Evolutionary conservation across 2,329 filamentous ascomycete genomes (phyloP).

Genomic region (Cadophora sp.): DNA sequence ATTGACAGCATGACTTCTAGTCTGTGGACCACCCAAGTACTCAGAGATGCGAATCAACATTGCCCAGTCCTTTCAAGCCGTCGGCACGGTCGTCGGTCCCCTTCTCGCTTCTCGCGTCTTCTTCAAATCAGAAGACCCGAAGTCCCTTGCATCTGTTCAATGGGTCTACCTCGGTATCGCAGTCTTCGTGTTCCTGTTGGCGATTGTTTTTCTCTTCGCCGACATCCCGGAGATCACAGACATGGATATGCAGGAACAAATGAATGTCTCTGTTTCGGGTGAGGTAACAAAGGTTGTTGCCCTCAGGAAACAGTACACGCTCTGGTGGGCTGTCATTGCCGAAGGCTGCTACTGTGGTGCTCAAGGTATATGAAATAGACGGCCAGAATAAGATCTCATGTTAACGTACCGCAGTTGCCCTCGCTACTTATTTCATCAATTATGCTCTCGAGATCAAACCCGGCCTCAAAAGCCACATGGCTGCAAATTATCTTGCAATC

Average conservation of each 20-base stretch:
- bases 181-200: constrained; percentile 70
- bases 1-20: constrained; percentile 21
- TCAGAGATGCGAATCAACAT: constrained; percentile 79
- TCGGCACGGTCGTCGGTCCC: constrained; percentile 76
- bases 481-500: constrained; percentile 63
- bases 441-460: constrained; percentile 52
- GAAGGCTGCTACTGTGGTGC: constrained; percentile 83
- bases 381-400: not conserved
- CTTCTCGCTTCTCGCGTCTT: constrained; percentile 77
- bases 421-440: constrained; percentile 66
- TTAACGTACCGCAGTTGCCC: constrained; percentile 44
- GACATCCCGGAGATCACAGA: too few species aligned
- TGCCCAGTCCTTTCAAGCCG: constrained; percentile 78
- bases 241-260: too few species aligned
- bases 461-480: constrained; percentile 52
- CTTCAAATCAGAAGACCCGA: constrained; percentile 64
- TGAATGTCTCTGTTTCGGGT: too few species aligned
- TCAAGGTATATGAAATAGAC: constrained; percentile 50
- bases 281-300: constrained; percentile 52
- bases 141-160: constrained; percentile 64
- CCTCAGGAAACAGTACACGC: constrained; percentile 72
- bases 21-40: constrained; percentile 72
- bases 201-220: constrained; percentile 61
- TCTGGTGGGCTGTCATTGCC: constrained; percentile 78
- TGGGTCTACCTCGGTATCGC: constrained; percentile 78